A percentile compares a stretch with the other conserved stretches of the same genome.
Conservation (phyloP, 148 eudicot genomes). For the Spergularia bocconei region DNA sequence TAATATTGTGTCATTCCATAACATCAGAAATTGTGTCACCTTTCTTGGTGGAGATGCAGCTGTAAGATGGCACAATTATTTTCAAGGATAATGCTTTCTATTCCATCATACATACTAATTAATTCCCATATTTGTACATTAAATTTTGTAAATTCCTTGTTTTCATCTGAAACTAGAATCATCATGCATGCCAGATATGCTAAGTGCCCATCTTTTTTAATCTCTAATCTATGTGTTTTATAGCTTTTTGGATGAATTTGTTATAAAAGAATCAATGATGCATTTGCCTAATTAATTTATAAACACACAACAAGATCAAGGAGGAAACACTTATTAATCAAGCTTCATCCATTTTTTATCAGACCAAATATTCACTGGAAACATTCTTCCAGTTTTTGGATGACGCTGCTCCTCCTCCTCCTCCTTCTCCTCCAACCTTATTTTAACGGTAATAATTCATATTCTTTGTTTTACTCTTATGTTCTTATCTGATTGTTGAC, state of each 20-base stretch:
- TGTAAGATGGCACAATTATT: slow-evolving; percentile 14
- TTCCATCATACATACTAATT: not conserved
- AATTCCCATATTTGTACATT: slow-evolving; percentile 4
- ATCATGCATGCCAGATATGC: slow-evolving; percentile 11
- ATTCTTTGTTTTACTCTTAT: slow-evolving; percentile 4
- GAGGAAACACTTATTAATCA: too few species aligned
- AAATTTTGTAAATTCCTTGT: slow-evolving; percentile 14
- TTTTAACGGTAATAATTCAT: slow-evolving; percentile 13
- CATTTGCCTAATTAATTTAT: not conserved
- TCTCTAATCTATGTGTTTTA: not conserved
- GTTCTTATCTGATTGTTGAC: slow-evolving; percentile 2
- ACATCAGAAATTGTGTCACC: not conserved
- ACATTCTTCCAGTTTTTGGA: not conserved
- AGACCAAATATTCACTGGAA: not conserved
- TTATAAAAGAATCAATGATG: slow-evolving; percentile 11
- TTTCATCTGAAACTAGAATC: slow-evolving; percentile 21
- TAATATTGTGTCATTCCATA: too few species aligned
- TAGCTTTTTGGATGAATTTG: slow-evolving; percentile 3
- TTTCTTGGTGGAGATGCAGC: slow-evolving; percentile 23
- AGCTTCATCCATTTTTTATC: not conserved
- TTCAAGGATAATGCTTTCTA: slow-evolving; percentile 4
- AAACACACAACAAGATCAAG: too few species aligned
- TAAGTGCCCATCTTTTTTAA: slow-evolving; percentile 9
- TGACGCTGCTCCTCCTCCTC: slow-evolving; percentile 1
- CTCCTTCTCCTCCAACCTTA: not conserved